Evolutionary conservation across 148 eudicot genomes (phyloP).

Genomic region (Rheum nobile): DNA sequence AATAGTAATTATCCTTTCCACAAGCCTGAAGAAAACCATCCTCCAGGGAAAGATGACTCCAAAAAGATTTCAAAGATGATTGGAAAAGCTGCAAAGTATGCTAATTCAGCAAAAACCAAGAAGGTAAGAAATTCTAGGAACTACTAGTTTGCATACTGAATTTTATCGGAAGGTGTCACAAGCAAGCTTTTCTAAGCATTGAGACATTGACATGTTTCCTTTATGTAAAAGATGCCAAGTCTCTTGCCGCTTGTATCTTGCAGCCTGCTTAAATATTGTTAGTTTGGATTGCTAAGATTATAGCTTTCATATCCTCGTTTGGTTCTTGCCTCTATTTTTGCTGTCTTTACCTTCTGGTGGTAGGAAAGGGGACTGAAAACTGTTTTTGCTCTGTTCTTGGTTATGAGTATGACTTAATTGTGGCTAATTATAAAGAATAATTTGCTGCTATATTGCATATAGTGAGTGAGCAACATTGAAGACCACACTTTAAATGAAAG

Average conservation of each 20-base stretch:
- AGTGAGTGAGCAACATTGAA: background rate
- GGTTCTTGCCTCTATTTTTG: background rate
- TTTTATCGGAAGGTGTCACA: background rate
- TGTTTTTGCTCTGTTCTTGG: background rate
- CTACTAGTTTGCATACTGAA: background rate
- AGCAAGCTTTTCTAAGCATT: background rate
- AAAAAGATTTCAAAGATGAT: constrained; percentile 73
- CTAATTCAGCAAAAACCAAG: constrained; percentile 71
- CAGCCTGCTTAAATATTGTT: background rate
- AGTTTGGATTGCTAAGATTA: background rate
- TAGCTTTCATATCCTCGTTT: background rate
- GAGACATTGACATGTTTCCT: background rate
- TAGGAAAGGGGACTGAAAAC: background rate
- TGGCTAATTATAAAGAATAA: background rate
- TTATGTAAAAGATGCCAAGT: background rate
- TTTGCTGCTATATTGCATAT: no score
- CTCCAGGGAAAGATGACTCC: constrained; percentile 88
- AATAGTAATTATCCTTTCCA: constrained; percentile 53
- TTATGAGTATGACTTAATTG: background rate
- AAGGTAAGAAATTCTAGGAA: constrained; percentile 35
- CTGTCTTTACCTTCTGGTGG: background rate
- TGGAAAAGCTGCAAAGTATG: constrained; percentile 82
- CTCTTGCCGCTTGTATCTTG: background rate
- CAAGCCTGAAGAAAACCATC: constrained; percentile 93
- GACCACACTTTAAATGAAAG: background rate